Base-by-base conservation (phyloP, 495 filamentous ascomycete species). In the Parachaetomium inaequale region DNA sequence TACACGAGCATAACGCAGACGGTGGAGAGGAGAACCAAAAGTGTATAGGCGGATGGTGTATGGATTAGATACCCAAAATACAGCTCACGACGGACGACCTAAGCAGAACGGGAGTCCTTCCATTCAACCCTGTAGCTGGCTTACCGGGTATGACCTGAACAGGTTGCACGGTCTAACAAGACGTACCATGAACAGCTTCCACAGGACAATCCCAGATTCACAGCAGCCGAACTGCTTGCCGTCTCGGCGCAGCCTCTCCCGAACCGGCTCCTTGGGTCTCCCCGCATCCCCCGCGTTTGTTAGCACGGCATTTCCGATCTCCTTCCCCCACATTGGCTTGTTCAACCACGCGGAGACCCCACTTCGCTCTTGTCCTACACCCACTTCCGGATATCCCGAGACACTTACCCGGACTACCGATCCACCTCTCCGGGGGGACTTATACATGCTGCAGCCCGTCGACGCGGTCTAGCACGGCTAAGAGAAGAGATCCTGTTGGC, bases 21-120 rank as follows among this genome's bases (percentile, higher is more conserved):
- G n/a, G 19, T n/a, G n/a, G n/a, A 21, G 0, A 19, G 40, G 32
- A n/a, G 4, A 31, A 57, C 6, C 45, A 50, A 51, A 51, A 59
- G 15, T 32, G 28, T 29, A 25, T 50, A 40, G 45, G 51, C 43
- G 45, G 57, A 29, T 29, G 45, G 26, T 43, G 17, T 52, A 28
- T 46, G 49, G 58, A 54, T 29, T 61, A 61, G 58, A 61, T 61
- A 61, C 58, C 58, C 49, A 51, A 15, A 42, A 40, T 51, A 29
- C n/a, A 21, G 32, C 55, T 17, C 25, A 42, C 12, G 10, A 10
- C 11, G 43, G 56, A 58, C 21, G n/a, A 5, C 38, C 31, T 49
- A 5, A 15, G 43, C 23, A 8, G 26, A n/a, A 32, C 10, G 8
- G 26, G 7, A 21, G 42, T 2, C 8, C 45, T 4, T 26, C 21